Conservation (phyloP, 2,329 filamentous ascomycete genomes). For the Pezicula radicicola region DNA sequence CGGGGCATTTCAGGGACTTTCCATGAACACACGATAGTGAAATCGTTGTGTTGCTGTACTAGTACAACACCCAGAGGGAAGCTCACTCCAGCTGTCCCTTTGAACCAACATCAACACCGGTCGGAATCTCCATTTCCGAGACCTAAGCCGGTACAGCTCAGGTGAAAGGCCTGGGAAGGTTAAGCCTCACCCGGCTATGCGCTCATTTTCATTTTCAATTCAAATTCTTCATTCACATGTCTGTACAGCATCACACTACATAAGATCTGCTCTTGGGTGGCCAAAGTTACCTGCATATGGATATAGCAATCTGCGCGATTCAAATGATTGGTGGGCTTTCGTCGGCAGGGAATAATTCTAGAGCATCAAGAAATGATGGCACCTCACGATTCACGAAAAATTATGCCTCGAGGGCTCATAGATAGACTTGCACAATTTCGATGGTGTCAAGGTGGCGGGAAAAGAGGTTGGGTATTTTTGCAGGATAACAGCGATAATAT, state of each 20-base stretch:
- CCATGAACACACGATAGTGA: constrained; percentile 50
- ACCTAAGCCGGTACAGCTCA: no score
- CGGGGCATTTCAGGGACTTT: constrained; percentile 65
- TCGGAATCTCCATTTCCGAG: not conserved
- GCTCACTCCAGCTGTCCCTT: not conserved
- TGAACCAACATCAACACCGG: not conserved
- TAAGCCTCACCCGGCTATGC: no score
- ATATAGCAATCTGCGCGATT: not conserved
- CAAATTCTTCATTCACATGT: not conserved
- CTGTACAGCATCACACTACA: not conserved
- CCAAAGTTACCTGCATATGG: not conserved
- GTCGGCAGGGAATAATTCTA: not conserved
- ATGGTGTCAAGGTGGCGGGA: constrained; percentile 10
- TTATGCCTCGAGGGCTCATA: not conserved
- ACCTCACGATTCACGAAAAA: not conserved
- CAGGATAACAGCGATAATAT: not conserved
- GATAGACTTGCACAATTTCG: constrained; percentile 7
- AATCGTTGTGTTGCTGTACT: not conserved
- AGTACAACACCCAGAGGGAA: not conserved
- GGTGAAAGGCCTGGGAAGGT: no score
- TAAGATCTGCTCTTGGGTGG: constrained; percentile 6
- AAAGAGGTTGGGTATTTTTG: constrained; percentile 6
- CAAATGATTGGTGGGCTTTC: not conserved
- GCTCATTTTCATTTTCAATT: not conserved
- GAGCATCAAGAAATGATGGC: constrained; percentile 1